Evolutionary conservation across 768 basidiomycete genomes (phyloP).

Genomic region (Imleria badia): DNA sequence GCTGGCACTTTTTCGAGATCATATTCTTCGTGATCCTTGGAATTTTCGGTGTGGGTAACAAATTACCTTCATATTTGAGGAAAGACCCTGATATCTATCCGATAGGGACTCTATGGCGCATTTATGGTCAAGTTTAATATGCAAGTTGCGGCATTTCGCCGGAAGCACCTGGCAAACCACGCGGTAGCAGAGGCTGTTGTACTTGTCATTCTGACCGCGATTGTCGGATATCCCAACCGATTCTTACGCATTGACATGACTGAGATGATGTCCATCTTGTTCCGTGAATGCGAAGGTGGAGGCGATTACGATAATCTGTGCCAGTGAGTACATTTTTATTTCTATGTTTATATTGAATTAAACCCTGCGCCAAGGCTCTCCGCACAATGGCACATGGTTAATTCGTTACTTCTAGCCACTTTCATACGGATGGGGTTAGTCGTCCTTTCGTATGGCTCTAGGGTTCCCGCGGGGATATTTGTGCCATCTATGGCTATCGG

Average conservation of each 20-base stretch:
- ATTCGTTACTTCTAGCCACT: slow-evolving; percentile 88
- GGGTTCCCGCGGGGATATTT: slow-evolving; percentile 97
- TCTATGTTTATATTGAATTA: background rate
- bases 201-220: slow-evolving; percentile 84
- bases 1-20: slow-evolving; percentile 99
- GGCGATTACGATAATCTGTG: slow-evolving; percentile 90
- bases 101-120: slow-evolving; percentile 93
- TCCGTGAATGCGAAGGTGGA: slow-evolving; percentile 94
- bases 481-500: slow-evolving; percentile 99
- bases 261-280: slow-evolving; percentile 90
- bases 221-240: slow-evolving; percentile 91
- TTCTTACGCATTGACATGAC: slow-evolving; percentile 98
- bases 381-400: slow-evolving; percentile 93
- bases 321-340: slow-evolving; percentile 63
- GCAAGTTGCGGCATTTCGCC: slow-evolving; percentile 91
- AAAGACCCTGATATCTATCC: slow-evolving; percentile 10
- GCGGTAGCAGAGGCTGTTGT: slow-evolving; percentile 87
- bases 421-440: slow-evolving; percentile 85
- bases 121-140: slow-evolving; percentile 97
- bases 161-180: slow-evolving; percentile 82
- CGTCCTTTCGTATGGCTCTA: slow-evolving; percentile 91
- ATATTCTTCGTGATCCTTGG: slow-evolving; percentile 95
- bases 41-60: slow-evolving; percentile 79
- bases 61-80: background rate
- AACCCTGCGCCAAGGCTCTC: slow-evolving; percentile 55